A percentile compares a stretch with the other conserved stretches of the same genome.
These are phyloP conservation scores for Axilococcus clingmanii DNA, from an alignment of 139 green algal genomes.

Conservation along the genomic window DNA sequence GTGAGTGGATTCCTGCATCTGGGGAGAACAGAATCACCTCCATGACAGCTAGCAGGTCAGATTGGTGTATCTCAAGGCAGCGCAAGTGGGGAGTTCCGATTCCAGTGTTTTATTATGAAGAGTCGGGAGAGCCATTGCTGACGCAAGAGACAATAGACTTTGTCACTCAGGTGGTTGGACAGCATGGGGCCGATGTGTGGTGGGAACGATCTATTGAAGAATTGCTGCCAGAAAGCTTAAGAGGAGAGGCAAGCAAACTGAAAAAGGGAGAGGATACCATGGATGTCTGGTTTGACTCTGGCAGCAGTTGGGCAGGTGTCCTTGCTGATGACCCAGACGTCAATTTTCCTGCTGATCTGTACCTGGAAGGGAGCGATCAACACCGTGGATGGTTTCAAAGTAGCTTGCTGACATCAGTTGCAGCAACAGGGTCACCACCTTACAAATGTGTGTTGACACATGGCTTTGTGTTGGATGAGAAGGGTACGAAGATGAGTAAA, in stretches of 20 bases:
- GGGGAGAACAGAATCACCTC: slow-evolving; percentile 72
- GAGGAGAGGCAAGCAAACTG: slow-evolving; percentile 41
- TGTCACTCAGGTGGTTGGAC: slow-evolving; percentile 57
- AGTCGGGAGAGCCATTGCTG: slow-evolving; percentile 86
- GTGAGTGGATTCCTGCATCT: slow-evolving; percentile 73
- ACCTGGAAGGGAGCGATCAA: slow-evolving; percentile 97
- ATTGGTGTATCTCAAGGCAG: slow-evolving; percentile 99
- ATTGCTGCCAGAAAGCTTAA: slow-evolving; percentile 71
- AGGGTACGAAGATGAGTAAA: slow-evolving; percentile 91
- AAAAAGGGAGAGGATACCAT: slow-evolving; percentile 93
- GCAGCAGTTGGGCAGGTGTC: slow-evolving; percentile 84
- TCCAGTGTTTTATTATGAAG: slow-evolving; percentile 90
- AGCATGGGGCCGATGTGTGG: slow-evolving; percentile 81
- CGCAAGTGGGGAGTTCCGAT: slow-evolving; percentile 97
- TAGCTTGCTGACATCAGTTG: slow-evolving; percentile 87
- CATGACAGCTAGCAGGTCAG: slow-evolving; percentile 83
- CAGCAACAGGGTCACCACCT: slow-evolving; percentile 65
- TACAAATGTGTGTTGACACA: slow-evolving; percentile 92
- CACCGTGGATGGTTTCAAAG: slow-evolving; percentile 98
- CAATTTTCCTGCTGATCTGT: slow-evolving; percentile 85
- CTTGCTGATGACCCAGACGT: slow-evolving; percentile 38
- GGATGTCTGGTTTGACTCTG: slow-evolving; percentile 99
- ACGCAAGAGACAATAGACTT: slow-evolving; percentile 79
- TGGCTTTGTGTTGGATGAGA: slow-evolving; percentile 49
- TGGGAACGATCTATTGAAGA: slow-evolving; percentile 61